A percentile compares a stretch with the other conserved stretches of the same genome.
Evolutionary conservation across 176 grass and related monocot genomes (phyloP).

Genomic region (Avena eriantha): DNA sequence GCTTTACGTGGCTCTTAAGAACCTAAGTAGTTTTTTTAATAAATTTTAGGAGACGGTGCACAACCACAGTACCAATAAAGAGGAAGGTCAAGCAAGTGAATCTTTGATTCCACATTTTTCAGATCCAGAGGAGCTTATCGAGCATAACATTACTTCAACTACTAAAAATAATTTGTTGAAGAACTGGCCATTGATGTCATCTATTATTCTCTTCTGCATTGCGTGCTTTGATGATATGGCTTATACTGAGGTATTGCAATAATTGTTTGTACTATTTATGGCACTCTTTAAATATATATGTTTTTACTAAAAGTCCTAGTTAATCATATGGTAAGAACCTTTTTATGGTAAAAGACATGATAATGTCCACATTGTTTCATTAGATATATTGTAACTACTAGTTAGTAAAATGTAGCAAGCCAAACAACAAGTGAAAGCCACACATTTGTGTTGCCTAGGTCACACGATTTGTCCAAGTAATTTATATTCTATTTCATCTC

Average conservation of each 20-base stretch:
- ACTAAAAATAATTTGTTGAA: constrained; percentile 53
- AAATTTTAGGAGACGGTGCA: constrained; percentile 77
- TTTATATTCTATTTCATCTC: neutral
- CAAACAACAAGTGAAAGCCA: neutral
- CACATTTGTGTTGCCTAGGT: neutral
- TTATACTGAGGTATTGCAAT: constrained; percentile 58
- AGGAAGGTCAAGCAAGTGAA: constrained; percentile 22
- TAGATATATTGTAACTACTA: neutral
- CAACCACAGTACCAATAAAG: constrained; percentile 44
- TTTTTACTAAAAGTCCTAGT: neutral
- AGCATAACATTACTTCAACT: constrained; percentile 11
- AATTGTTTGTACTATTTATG: neutral
- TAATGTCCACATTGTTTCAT: neutral
- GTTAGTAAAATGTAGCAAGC: neutral
- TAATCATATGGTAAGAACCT: too few relatives aligned
- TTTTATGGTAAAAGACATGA: neutral
- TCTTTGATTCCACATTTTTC: constrained; percentile 26
- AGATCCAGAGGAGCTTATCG: neutral
- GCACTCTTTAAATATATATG: neutral
- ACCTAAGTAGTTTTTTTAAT: neutral
- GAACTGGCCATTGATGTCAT: constrained; percentile 80
- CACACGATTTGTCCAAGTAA: too few relatives aligned
- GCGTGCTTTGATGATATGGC: constrained; percentile 72
- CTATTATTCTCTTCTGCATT: constrained; percentile 64
- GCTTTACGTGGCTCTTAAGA: neutral